These are phyloP conservation scores for Trichomonas tenax DNA, from an alignment of 208 protist species.

Conservation along the genomic window DNA sequence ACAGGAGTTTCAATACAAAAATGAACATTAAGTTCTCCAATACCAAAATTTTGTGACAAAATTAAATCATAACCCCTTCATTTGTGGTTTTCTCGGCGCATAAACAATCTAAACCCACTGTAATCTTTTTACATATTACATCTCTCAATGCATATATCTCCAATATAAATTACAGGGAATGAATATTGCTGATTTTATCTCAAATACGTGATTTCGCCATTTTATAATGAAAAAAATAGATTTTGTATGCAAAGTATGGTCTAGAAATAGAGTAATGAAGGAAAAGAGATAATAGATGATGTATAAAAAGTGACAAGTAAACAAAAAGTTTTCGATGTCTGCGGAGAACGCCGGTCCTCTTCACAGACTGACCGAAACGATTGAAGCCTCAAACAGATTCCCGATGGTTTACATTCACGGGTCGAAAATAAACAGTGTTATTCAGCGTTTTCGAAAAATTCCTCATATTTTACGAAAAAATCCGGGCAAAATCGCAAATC, in stretches of 20 bases:
- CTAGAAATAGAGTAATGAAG: not conserved
- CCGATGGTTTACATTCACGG: not conserved
- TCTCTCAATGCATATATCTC: too few relatives aligned
- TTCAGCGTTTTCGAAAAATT: not conserved
- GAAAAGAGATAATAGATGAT: not conserved
- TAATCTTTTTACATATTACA: too few relatives aligned
- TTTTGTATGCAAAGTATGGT: not conserved
- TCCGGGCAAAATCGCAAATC: not conserved
- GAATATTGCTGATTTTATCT: too few relatives aligned
- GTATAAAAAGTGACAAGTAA: not conserved
- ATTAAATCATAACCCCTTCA: too few relatives aligned
- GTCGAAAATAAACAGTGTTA: not conserved
- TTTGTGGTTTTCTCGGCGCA: too few relatives aligned
- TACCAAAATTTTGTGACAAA: too few relatives aligned
- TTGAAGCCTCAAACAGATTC: not conserved
- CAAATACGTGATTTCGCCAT: not conserved
- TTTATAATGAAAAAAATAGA: not conserved
- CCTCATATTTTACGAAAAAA: not conserved
- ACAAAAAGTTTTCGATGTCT: too few relatives aligned
- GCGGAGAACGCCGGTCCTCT: not conserved
- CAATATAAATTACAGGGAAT: too few relatives aligned
- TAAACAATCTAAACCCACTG: too few relatives aligned
- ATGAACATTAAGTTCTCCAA: too few relatives aligned
- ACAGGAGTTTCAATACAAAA: too few relatives aligned
- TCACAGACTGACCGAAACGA: not conserved